phyloP scores from a whole-genome alignment of 148 eudicot species.

The Rhododendron molle region DNA sequence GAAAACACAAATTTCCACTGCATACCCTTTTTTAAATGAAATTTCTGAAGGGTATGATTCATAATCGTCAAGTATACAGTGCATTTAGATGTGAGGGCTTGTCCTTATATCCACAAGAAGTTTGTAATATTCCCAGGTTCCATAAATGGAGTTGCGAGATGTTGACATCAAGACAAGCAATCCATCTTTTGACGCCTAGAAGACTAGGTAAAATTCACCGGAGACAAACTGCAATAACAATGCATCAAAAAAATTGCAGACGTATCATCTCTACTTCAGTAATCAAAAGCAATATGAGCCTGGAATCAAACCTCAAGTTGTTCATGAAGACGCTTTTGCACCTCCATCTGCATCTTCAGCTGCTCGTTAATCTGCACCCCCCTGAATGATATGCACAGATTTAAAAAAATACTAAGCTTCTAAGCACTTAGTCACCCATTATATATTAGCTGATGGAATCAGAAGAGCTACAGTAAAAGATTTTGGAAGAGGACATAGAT shows the following conservation, averaged over 20 bases:
- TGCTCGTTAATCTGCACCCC: constrained; percentile 69
- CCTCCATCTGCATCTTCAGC: constrained; percentile 92
- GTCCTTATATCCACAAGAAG: neutral
- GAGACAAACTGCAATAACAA: neutral
- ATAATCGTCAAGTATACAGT: neutral
- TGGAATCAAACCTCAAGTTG: constrained; percentile 70
- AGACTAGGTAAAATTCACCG: neutral
- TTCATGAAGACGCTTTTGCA: constrained; percentile 85
- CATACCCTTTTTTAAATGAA: neutral
- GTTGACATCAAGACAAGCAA: neutral
- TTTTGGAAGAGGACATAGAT: neutral
- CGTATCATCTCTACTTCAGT: neutral
- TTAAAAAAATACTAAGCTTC: neutral
- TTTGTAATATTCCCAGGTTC: neutral
- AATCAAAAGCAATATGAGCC: neutral
- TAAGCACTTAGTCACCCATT: neutral
- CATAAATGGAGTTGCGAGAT: neutral
- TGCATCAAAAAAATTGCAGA: neutral
- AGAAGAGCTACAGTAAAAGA: neutral
- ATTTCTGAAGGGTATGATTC: neutral
- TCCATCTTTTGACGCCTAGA: neutral
- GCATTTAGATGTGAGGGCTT: neutral
- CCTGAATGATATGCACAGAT: constrained; percentile 22
- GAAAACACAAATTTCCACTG: neutral
- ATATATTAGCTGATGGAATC: neutral